phyloP scores from a whole-genome alignment of 1,284 basidiomycete species.

The Tremellales sp. region DNA sequence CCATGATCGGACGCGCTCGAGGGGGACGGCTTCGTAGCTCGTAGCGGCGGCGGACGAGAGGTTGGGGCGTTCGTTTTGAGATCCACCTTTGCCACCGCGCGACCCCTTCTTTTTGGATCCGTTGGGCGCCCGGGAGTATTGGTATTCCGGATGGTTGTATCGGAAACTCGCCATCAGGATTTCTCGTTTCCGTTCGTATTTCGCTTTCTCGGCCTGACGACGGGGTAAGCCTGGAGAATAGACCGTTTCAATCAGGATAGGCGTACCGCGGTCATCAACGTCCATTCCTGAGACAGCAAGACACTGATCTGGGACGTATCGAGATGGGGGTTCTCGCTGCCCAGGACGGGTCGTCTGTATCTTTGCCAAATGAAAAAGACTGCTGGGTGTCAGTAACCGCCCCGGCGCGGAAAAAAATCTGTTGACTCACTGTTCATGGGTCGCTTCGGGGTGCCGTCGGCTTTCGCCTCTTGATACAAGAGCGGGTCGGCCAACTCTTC shows the following conservation, averaged over 20 bases:
- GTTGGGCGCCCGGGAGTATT: slow-evolving; percentile 1
- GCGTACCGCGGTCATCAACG: neutral
- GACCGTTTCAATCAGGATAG: neutral
- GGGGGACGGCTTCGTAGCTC: no score
- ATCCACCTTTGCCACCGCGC: slow-evolving; percentile 4
- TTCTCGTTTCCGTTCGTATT: neutral
- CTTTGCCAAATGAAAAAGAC: neutral
- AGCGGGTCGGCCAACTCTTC: neutral
- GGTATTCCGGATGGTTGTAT: neutral
- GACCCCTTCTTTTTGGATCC: slow-evolving; percentile 1
- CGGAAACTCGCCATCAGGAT: neutral
- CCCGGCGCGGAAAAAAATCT: neutral
- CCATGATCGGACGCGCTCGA: no score
- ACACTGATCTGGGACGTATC: neutral
- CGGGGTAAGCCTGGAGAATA: neutral
- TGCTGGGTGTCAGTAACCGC: no score
- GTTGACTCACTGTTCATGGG: slow-evolving; percentile 1
- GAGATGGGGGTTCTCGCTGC: neutral
- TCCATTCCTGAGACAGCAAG: neutral
- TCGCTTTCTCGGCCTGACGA: neutral
- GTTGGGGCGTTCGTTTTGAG: no score
- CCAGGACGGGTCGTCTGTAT: neutral
- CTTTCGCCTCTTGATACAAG: neutral
- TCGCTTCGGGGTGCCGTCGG: neutral
- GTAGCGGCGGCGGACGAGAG: no score